phyloP scores from a whole-genome alignment of 768 basidiomycete genomes.

The Suillus hirtellus region DNA sequence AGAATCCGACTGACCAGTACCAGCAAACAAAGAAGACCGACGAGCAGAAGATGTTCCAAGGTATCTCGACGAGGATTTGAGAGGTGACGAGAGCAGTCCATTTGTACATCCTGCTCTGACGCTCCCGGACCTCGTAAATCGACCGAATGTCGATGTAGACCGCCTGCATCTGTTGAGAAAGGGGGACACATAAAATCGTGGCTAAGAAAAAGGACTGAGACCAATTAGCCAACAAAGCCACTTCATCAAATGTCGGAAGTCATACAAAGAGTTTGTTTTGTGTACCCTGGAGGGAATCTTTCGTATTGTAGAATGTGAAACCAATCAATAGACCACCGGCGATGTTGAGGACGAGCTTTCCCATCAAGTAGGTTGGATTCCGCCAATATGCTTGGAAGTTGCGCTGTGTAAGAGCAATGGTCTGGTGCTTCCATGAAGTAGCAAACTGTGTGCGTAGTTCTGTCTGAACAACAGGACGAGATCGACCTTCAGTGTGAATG shows the following conservation, averaged over 20 bases:
- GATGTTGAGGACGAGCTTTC: constrained; percentile 57
- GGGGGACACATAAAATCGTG: constrained; percentile 49
- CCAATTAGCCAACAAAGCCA: neutral
- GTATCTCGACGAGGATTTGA: constrained; percentile 56
- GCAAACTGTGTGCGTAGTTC: constrained; percentile 48
- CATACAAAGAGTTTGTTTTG: constrained; percentile 68
- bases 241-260: constrained; percentile 15
- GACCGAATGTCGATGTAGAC: constrained; percentile 58
- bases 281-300: constrained; percentile 54
- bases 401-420: constrained; percentile 44
- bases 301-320: constrained; percentile 63
- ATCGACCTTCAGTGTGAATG: constrained; percentile 51
- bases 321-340: constrained; percentile 56
- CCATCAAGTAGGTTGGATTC: constrained; percentile 58
- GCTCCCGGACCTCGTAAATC: constrained; percentile 67
- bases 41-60: constrained; percentile 62
- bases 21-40: constrained; percentile 63
- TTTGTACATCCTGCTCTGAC: constrained; percentile 62
- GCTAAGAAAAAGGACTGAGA: constrained; percentile 56
- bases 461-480: constrained; percentile 38
- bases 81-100: constrained; percentile 61
- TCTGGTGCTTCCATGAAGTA: constrained; percentile 53
- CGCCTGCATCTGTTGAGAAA: constrained; percentile 65
- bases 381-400: constrained; percentile 52
- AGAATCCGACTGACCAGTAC: constrained; percentile 72